Percentiles rank a stretch among this genome's conserved stretches.
These are phyloP conservation scores for Porogramme epimiltina DNA, from an alignment of 1,284 basidiomycete genomes.

Conservation along the genomic window DNA sequence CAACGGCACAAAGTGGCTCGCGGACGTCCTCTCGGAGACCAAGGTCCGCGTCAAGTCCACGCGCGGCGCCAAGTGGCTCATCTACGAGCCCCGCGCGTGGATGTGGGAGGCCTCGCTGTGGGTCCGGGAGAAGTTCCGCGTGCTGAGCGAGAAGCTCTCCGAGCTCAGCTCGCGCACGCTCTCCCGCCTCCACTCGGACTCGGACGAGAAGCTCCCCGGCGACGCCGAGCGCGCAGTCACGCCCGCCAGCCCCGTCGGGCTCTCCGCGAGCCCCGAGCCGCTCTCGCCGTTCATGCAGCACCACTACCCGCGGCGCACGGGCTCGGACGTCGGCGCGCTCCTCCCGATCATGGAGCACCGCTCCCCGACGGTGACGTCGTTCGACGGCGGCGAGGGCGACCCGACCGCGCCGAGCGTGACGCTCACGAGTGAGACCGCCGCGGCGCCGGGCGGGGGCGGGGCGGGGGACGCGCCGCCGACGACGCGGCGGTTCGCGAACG, in stretches of 20 bases:
- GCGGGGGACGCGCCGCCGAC: constrained; percentile 17
- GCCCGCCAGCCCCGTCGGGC: constrained; percentile 7
- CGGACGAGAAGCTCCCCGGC: constrained; percentile 15
- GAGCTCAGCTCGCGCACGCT: constrained; percentile 21
- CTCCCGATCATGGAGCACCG: constrained; percentile 24
- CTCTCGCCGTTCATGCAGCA: constrained; percentile 24
- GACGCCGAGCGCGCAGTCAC: constrained; percentile 21
- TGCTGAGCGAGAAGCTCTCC: constrained; percentile 22
- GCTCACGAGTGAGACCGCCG: constrained; percentile 15
- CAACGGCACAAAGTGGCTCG: constrained; percentile 74
- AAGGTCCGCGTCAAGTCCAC: constrained; percentile 35
- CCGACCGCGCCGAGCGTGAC: constrained; percentile 12
- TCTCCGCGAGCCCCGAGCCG: constrained; percentile 29
- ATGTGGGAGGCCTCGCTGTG: constrained; percentile 25
- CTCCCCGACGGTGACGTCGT: constrained; percentile 23
- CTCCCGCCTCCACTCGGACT: constrained; percentile 13
- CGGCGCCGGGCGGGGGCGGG: not conserved
- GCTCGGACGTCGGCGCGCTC: constrained; percentile 21
- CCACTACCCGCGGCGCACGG: constrained; percentile 9
- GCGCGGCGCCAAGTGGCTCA: constrained; percentile 36
- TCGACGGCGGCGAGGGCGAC: constrained; percentile 28
- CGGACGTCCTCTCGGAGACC: constrained; percentile 55
- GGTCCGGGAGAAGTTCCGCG: constrained; percentile 20
- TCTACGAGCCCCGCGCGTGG: constrained; percentile 29
- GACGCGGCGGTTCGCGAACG: constrained; percentile 40